phyloP scores from a whole-genome alignment of 2,329 filamentous ascomycete species.

The Pyrenophora tritici-repentis region DNA sequence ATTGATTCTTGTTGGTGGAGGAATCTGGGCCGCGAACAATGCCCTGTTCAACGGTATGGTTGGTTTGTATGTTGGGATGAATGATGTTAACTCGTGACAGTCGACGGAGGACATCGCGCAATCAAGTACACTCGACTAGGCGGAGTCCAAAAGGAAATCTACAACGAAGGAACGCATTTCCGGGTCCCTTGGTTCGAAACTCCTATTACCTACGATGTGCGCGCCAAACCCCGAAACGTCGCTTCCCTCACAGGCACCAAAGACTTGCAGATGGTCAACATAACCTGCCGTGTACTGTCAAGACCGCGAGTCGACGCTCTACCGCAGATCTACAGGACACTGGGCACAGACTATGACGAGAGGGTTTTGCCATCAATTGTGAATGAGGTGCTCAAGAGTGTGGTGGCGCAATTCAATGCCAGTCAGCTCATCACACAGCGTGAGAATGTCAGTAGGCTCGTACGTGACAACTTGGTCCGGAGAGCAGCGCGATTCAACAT shows the following conservation, averaged over 20 bases:
- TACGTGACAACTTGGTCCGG: constrained; percentile 88
- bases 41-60: constrained; percentile 69
- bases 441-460: constrained; percentile 90
- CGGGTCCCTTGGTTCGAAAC: constrained; percentile 97
- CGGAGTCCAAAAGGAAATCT: constrained; percentile 96
- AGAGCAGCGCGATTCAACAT: constrained; percentile 97
- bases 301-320: constrained; percentile 84
- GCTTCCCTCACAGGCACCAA: constrained; percentile 97
- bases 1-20: constrained; percentile 60
- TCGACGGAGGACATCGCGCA: constrained; percentile 96
- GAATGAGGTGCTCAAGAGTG: constrained; percentile 98
- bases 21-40: constrained; percentile 63
- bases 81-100: constrained; percentile 52
- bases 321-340: constrained; percentile 94
- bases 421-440: constrained; percentile 98
- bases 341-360: constrained; percentile 96
- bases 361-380: constrained; percentile 97
- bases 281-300: constrained; percentile 98
- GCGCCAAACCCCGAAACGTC: constrained; percentile 95
- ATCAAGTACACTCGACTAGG: constrained; percentile 96
- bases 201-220: constrained; percentile 94
- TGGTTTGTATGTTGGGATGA: background rate
- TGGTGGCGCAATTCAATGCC: constrained; percentile 98
- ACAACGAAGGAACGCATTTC: constrained; percentile 95
- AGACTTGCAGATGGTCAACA: constrained; percentile 99